Base-by-base conservation (phyloP, 2,329 filamentous ascomycete species). In the Orbilia ellipsospora region DNA sequence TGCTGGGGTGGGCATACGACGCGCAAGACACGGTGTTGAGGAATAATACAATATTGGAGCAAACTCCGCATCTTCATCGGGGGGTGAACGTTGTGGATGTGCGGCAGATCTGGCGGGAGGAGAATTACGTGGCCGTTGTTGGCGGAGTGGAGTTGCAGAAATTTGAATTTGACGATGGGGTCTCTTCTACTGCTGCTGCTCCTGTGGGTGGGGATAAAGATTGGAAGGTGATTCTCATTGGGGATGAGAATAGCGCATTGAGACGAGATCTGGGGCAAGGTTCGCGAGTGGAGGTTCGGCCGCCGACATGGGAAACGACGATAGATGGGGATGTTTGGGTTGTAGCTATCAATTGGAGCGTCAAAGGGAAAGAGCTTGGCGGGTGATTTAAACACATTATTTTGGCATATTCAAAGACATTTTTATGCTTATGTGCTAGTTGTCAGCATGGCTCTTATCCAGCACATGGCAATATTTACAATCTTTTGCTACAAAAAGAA, bases 1-100 rank as follows among this genome's bases (percentile, higher is more conserved):
- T 75, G 2, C 36, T 75, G 12, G 72, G 72, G 15, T 75, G 72
- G 72, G 72, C 72, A 15, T 75, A 69, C 48, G 72, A 75, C 59
- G 72, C 72, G 64, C 72, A 75, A 59, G 72, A 75, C 45, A 15
- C 26, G 23, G 72, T 75, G 64, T 18, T 75, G 45, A 45, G 72
- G 54, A 69, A 51, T 28, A 75, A 75, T 65, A 55, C 66, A 45
- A 55, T 64, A 52, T 64, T 75, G 12, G 70, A 75, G 23, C 63
- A 75, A 15, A 62, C 42, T 12, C 40, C 44, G 54, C 61, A 59
- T 40, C 28, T 57, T 57, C 44, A 57, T 42, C 51, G 51, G 31
- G 64, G 64, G 23, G 42, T 51, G 2, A 28, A 60, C 23, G 48
- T 52, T 28, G 45, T 75, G 2, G 44, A 31, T 1, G 64, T 65